Conservation (phyloP, 2,329 filamentous ascomycete species). For the Pestalotiopsis sp. region DNA sequence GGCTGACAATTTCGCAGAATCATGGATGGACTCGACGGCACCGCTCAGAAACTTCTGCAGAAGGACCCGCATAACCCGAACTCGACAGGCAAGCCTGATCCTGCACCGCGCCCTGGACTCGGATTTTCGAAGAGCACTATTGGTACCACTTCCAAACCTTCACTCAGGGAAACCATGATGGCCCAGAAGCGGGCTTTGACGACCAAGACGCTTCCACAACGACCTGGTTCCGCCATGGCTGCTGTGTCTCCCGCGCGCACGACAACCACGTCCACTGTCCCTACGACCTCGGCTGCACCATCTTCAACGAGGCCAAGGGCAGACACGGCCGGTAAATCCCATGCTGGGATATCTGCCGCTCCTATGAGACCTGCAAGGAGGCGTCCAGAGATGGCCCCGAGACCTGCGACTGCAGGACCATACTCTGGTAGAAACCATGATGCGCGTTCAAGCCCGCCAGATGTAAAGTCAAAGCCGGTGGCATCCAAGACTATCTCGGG, state of each 20-base stretch:
- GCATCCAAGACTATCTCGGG: constrained; percentile 54
- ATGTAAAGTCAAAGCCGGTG: constrained; percentile 46
- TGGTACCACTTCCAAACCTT: constrained; percentile 57
- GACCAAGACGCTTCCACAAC: constrained; percentile 53
- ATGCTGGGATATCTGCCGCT: constrained; percentile 64
- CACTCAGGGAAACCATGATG: constrained; percentile 80
- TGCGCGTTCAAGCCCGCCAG: constrained; percentile 47
- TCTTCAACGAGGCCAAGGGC: constrained; percentile 42
- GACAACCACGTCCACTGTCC: constrained; percentile 36
- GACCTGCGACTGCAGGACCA: constrained; percentile 67
- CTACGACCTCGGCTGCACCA: constrained; percentile 34
- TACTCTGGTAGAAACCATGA: constrained; percentile 64
- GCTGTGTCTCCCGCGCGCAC: constrained; percentile 57
- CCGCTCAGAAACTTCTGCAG: constrained; percentile 77
- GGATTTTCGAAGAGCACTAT: constrained; percentile 67
- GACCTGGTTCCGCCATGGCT: constrained; percentile 68
- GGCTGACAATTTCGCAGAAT: constrained; percentile 55
- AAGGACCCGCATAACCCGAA: constrained; percentile 85
- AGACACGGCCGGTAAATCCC: constrained; percentile 45
- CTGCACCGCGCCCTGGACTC: constrained; percentile 55
- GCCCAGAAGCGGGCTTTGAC: constrained; percentile 71
- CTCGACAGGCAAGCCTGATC: constrained; percentile 56
- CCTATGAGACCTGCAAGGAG: constrained; percentile 64
- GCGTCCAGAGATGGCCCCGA: constrained; percentile 58
- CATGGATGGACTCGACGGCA: constrained; percentile 75